phyloP scores from a whole-genome alignment of 495 filamentous ascomycete species.

The Cenococcum geophilum region DNA sequence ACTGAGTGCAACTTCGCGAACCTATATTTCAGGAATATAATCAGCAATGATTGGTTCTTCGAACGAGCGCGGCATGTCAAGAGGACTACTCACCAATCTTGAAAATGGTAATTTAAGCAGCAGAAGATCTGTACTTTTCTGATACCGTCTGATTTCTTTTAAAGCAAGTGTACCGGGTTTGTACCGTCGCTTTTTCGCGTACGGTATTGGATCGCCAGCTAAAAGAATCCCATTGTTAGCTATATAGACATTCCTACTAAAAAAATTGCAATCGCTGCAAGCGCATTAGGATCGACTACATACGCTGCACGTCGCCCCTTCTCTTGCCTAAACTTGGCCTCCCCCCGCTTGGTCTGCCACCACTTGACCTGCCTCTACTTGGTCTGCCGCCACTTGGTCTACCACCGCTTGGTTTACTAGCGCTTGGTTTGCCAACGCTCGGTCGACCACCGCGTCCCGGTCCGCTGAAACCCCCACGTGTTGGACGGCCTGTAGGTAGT shows the following conservation, averaged over 20 bases:
- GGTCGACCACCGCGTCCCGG: conserved; percentile 6
- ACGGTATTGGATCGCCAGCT: conserved; percentile 70
- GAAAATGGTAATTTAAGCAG: conserved; percentile 79
- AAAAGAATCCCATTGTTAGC: conserved; percentile 14
- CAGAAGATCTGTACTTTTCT: conserved; percentile 74
- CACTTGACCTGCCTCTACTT: neutral
- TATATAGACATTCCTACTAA: neutral
- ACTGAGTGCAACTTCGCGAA: conserved; percentile 71
- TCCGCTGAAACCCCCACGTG: conserved; percentile 17
- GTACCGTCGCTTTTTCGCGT: conserved; percentile 61
- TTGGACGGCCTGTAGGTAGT: conserved; percentile 12
- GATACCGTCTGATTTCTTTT: conserved; percentile 79
- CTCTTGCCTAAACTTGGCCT: neutral
- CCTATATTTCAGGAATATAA: conserved; percentile 42
- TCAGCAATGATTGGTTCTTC: neutral
- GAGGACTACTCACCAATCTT: conserved; percentile 56
- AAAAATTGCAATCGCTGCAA: conserved; percentile 10
- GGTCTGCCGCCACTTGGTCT: neutral
- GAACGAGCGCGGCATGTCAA: neutral
- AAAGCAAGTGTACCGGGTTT: conserved; percentile 79
- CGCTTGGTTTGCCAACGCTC: conserved; percentile 1
- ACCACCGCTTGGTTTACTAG: neutral
- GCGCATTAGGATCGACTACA: neutral
- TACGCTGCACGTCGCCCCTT: conserved; percentile 3
- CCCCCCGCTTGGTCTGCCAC: neutral